Conservation (phyloP, 257 asterid genomes). For the Rauvolfia tetraphylla region DNA sequence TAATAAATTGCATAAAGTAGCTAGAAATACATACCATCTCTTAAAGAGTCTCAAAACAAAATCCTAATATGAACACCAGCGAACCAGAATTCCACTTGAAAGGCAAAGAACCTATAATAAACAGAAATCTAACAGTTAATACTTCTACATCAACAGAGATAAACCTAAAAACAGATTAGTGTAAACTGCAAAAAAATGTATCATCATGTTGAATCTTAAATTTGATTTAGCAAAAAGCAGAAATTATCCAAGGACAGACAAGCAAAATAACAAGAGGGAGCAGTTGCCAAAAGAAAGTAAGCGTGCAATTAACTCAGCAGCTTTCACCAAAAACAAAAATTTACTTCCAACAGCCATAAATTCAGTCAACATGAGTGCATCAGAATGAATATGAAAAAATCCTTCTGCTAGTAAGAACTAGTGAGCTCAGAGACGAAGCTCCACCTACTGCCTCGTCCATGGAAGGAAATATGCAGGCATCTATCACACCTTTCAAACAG, state of each 20-base stretch:
- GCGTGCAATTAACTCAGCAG: too few species aligned
- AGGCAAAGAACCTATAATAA: not conserved
- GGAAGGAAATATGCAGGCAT: too few species aligned
- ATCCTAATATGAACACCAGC: not conserved
- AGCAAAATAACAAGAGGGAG: not conserved
- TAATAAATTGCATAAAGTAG: not conserved
- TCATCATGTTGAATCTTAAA: too few species aligned
- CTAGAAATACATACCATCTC: slow-evolving; percentile 20
- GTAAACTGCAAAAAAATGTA: not conserved
- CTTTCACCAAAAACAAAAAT: not conserved
- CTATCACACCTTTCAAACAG: too few species aligned
- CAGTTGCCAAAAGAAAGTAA: not conserved
- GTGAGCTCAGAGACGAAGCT: too few species aligned
- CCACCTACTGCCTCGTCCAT: too few species aligned
- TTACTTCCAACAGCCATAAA: too few species aligned
- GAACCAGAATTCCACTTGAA: not conserved
- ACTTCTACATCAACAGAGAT: not conserved
- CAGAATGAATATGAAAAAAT: too few species aligned
- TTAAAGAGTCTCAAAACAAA: not conserved
- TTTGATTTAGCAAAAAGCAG: not conserved
- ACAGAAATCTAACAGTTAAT: not conserved
- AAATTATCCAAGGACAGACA: not conserved
- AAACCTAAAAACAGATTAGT: not conserved
- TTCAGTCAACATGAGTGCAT: too few species aligned
- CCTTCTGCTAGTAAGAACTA: too few species aligned